Base-by-base conservation (phyloP, 768 basidiomycete species). In the Mycena epipterygia region DNA sequence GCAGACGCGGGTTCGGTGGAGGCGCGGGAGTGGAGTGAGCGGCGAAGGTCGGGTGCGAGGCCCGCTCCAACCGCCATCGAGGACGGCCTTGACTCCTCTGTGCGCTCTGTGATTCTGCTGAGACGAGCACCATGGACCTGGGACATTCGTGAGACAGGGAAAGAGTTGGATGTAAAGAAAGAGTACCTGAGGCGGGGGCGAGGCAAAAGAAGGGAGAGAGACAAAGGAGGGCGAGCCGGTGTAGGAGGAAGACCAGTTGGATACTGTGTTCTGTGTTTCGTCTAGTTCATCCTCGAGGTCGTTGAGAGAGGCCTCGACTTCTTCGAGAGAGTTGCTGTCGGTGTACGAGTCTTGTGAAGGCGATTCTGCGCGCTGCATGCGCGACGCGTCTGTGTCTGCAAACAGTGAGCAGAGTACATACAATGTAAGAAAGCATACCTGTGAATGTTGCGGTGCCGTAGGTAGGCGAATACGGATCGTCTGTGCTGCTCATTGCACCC, bases 21-120 rank as follows among this genome's bases (percentile, higher is more conserved):
- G 21, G 89, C 82, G 37, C 92, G 87, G 12, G 82, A 82, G 75
- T 93, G 91, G 21, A 79, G 74, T 0, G 81, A 90, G 51, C 87
- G 81, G 32, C 87, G 84, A 51, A 82, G 79, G 25, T 89, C 88
- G 25, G 84, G 83, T 44, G n/a, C n/a, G n/a, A n/a, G n/a, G n/a
- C n/a, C n/a, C n/a, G n/a, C n/a, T n/a, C n/a, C n/a, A 12, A 83
- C 60, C 0, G 84, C 78, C 14, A 83, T 83, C 0, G 89, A 86
- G 8, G 80, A 79, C 0, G 93, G 93, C 32, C 93, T 89, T 0
- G 92, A 82, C 35, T 92, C 89, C 80, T 95, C 94, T 1, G 92
- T 94, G 52, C 86, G 87, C 77, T 95, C 94, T 4, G 93, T 89
- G 68, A 95, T 95, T 3, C 88, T 91, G 76, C 94, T 95, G 23